Percentiles rank a stretch among this genome's conserved stretches.
Evolutionary conservation across 176 grass and related monocot species (phyloP).

Genomic region (Dactylis glomerata): DNA sequence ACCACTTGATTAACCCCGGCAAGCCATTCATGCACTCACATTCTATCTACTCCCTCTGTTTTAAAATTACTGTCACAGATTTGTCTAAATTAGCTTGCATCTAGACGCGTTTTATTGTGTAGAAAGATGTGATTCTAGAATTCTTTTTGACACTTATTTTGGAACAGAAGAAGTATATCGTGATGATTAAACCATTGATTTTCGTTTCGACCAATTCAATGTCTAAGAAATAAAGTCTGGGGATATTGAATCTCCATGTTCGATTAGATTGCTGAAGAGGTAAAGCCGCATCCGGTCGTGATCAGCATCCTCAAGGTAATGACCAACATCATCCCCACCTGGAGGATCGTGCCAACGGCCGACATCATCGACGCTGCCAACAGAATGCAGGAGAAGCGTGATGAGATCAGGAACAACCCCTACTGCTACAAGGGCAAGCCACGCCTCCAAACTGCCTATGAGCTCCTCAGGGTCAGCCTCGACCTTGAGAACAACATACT

Average conservation of each 20-base stretch:
- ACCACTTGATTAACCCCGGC: slow-evolving; percentile 1
- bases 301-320: slow-evolving; percentile 41
- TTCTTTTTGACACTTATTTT: too few relatives aligned
- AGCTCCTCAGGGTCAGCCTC: slow-evolving; percentile 53
- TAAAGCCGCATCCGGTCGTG: slow-evolving; percentile 56
- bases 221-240: neutral
- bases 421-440: slow-evolving; percentile 64
- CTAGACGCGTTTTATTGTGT: too few relatives aligned
- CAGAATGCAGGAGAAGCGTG: slow-evolving; percentile 38
- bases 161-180: too few relatives aligned
- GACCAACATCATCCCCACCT: slow-evolving; percentile 55
- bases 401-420: slow-evolving; percentile 55
- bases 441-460: slow-evolving; percentile 39
- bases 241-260: neutral
- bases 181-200: neutral
- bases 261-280: slow-evolving; percentile 53
- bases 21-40: neutral
- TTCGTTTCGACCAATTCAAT: neutral
- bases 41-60: too few relatives aligned
- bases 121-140: too few relatives aligned
- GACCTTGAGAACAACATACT: slow-evolving; percentile 35
- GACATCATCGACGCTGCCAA: slow-evolving; percentile 61
- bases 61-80: too few relatives aligned
- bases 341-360: slow-evolving; percentile 61
- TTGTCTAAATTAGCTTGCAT: too few relatives aligned